Conservation (phyloP, 345 rosid genomes). For the Angophora floribunda region DNA sequence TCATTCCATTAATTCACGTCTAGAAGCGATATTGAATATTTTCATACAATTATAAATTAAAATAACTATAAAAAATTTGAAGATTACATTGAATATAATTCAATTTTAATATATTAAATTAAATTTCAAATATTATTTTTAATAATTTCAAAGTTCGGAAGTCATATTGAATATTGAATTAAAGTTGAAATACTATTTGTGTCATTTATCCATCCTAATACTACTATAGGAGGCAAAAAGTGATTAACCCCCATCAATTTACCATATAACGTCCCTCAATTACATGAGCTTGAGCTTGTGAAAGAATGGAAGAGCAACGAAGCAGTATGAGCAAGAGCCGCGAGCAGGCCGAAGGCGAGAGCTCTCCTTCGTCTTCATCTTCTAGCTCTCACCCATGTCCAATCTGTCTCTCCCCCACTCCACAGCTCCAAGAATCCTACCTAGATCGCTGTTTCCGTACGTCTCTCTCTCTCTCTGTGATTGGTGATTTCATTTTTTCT, state of each 20-base stretch:
- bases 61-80: too few relatives aligned
- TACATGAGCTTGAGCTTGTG: neutral
- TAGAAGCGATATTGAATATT: too few relatives aligned
- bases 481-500: neutral
- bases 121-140: fast-evolving
- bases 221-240: too few relatives aligned
- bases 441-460: slow-evolving; percentile 84
- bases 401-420: slow-evolving; percentile 55
- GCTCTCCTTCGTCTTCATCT: neutral
- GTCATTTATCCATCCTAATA: too few relatives aligned
- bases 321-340: neutral
- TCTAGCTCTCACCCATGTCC: slow-evolving; percentile 50
- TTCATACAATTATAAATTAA: too few relatives aligned
- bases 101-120: fast-evolving
- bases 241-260: too few relatives aligned
- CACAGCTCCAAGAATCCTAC: slow-evolving; percentile 39
- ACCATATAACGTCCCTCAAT: neutral
- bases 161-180: fast-evolving
- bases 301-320: neutral
- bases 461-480: slow-evolving; percentile 2
- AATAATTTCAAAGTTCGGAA: fast-evolving
- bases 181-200: too few relatives aligned
- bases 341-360: neutral
- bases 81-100: fast-evolving
- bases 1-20: too few relatives aligned